Evolutionary conservation across 2,329 filamentous ascomycete genomes (phyloP), one percentile per base, ranked within the genome.

Genomic region (Aspergillus neotritici): DNA sequence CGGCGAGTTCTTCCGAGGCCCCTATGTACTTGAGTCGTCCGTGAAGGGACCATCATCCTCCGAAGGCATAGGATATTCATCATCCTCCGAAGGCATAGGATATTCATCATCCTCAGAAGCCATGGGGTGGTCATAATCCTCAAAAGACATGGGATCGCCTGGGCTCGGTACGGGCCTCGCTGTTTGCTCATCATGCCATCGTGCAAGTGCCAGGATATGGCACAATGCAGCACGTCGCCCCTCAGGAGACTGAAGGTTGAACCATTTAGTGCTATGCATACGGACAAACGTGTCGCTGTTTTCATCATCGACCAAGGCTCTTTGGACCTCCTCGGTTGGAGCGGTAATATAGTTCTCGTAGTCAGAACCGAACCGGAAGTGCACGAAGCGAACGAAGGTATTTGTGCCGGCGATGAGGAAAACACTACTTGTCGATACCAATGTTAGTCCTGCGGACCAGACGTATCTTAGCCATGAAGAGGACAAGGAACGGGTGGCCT

Each of bases 191-290:
- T 14, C 5, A 32, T 21, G 37, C 37, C 37, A 40, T 31, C 6
- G 10, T 13, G 17, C 5, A 17, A 40, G 37, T 8, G 37, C 37
- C 12, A 40, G 29, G 9, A 40, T 32, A 32, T 40, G 37, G 13
- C 37, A 40, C 16, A 40, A 32, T 7, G 37, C 37, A 11, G 13
- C 17, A 16, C 29, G 31, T 7, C 37, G 28, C 4, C 37, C 37
- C 37, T 15, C 28, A 32, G 37, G 29, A 10, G 37, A 40, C 21
- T 40, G 7, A 12, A 40, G 28, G 28, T 32, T 40, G 25, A 40
- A 40, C 37, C 37, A 32, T 13, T 40, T 7, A 3, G 37, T 40
- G 37, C 29, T 31, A 14, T 14, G 5, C 13, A 32, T 31, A 33
- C 17, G 32, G 8, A 15, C 37, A 17, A 40, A 40, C 16, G 15